Conservation (phyloP, 441 rosid genomes). For the Hura crepitans region DNA sequence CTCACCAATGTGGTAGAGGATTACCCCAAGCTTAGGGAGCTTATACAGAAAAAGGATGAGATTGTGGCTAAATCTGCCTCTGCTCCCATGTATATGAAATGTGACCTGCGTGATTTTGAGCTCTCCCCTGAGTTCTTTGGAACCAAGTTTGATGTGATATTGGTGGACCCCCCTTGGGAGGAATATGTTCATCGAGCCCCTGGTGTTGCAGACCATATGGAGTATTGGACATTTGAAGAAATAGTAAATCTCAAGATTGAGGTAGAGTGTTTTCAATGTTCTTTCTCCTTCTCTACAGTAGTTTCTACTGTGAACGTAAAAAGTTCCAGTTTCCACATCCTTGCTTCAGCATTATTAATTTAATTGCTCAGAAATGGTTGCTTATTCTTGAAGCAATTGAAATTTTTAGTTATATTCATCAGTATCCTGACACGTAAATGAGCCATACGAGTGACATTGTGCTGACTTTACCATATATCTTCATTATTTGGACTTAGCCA, state of each 20-base stretch:
- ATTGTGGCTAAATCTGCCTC: conserved; percentile 87
- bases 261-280: conserved; percentile 39
- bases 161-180: conserved; percentile 99
- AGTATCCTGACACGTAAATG: neutral
- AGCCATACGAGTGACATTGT: neutral
- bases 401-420: neutral
- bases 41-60: conserved; percentile 99
- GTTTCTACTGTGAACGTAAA: neutral
- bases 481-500: conserved; percentile 11
- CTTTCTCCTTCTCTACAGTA: conserved; percentile 9
- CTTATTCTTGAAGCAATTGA: neutral
- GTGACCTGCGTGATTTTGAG: conserved; percentile 79
- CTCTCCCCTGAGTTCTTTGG: conserved; percentile 89
- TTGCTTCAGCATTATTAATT: conserved; percentile 5
- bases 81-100: conserved; percentile 86
- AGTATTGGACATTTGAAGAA: conserved; percentile 96
- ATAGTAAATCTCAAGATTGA: conserved; percentile 90
- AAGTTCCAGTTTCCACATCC: neutral
- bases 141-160: conserved; percentile 95
- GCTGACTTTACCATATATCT: neutral
- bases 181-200: conserved; percentile 99
- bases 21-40: conserved; percentile 97
- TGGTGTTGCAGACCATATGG: conserved; percentile 95
- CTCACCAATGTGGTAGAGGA: conserved; percentile 97
- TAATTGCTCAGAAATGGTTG: neutral